Base-by-base conservation (phyloP, 805 yeast species). In the Saccharomycopsis guyanensis region DNA sequence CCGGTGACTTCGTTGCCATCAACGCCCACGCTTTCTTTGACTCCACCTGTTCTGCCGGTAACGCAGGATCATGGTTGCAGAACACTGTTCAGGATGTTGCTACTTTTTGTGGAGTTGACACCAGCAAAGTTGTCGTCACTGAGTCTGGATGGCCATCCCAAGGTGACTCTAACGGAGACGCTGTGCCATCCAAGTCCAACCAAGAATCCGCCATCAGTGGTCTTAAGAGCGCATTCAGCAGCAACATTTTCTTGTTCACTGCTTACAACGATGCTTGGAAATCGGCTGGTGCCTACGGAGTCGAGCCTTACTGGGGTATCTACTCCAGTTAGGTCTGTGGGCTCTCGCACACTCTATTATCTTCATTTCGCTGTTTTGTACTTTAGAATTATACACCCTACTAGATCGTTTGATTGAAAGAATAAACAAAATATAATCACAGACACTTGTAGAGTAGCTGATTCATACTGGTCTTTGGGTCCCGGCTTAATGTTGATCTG, bases 191-290 rank as follows among this genome's bases (percentile, higher is more conserved):
- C 18, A 33, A n/a, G 7, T 15, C 37, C 10, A 18, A 33, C 19
- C 37, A 33, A 18, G 8, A 33, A 18, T 18, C 18, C 7, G 37
- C 37, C 10, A 68, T 91, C 53, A 42, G 71, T 40, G 73, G 93
- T 39, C 76, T 91, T 59, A 67, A 73, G 64, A 54, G 70, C 38
- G 52, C 69, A 42, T 75, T 81, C 66, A 95, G 94, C 67, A 61
- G 71, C 64, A 79, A 75, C 57, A 76, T 73, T 54, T 69, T 81
- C 61, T 73, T 84, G 61, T 91, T 87, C 83, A 82, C 73, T 57
- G 94, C 95, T 54, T 86, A 66, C 76, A 78, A 86, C 69, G 94
- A 86, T 68, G 69, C 71, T 65, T 86, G 96, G 96, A 86, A 86
- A 76, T 65, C 72, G 55, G 80, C 80, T 54, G 95, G 95, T 59